Evolutionary conservation across 176 grass and related monocot species (phyloP), one percentile per base, ranked within the genome.

Genomic region (Microstegium vimineum): DNA sequence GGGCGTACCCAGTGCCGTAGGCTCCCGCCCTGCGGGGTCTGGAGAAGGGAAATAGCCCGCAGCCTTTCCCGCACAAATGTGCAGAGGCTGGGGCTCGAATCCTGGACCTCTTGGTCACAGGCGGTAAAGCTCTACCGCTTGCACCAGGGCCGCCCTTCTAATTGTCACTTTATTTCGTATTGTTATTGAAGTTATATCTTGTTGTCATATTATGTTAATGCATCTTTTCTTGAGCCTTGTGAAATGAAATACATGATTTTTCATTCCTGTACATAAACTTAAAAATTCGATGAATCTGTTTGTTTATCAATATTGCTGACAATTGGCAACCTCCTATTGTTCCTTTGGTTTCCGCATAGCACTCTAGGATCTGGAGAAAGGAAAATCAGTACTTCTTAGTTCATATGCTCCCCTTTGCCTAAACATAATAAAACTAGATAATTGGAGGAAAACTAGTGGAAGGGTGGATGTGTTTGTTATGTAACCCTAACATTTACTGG

Each of bases 221-320:
- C 43, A 49, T 69, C 32, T 30, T 82, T 76, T 63, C 31, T 54
- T 69, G 22, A 75, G 60, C 37, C 5, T 33, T 56, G 56, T 10
- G 31, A 57, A 23, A 65, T 52, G 35, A 63, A 72, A 72, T 38
- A 33, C 25, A 34, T 87, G 43, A 63, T 72, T 76, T 37, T 5
- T 8, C 30, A 87, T 37, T 66, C 42, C 40, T 69, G 20, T 45
- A 31, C 66, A 10, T 62, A n/a, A 61, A 76, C 37, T 22, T 68
- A 52, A 13, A 76, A 40, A 9, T 20, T 66, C 23, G 12, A 59
- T 74, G 67, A 62, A 66, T 35, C n/a, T 40, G 14, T 26, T 71
- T 78, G 15, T 78, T 82, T 43, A 38, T 84, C 46, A 57, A 72
- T 61, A 22, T 83, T 51, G 41, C 13, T 79, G 43, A 25, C 20